Percentiles rank a stretch among this genome's conserved stretches.
phyloP scores from a whole-genome alignment of 129 eudicot genomes.

The Lonicera japonica region DNA sequence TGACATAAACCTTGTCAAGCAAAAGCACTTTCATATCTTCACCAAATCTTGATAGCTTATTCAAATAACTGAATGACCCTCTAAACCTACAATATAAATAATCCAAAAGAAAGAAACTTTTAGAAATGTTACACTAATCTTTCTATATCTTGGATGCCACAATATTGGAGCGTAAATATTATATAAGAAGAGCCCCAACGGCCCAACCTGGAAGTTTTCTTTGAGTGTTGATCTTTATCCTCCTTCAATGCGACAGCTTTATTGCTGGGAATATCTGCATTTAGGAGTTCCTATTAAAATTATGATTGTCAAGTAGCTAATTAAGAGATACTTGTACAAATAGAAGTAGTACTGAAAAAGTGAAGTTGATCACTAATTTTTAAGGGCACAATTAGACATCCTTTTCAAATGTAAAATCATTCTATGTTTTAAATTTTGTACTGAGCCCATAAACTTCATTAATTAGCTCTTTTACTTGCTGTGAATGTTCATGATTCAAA shows the following conservation, averaged over 20 bases:
- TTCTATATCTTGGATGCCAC: background rate
- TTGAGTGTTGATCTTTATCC: constrained; percentile 19
- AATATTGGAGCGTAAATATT: constrained; percentile 12
- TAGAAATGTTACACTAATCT: background rate
- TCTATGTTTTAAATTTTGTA: background rate
- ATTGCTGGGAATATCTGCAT: constrained; percentile 21
- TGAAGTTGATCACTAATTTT: too few relatives aligned
- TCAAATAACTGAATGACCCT: constrained; percentile 13
- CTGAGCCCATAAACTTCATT: background rate
- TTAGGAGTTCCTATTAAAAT: background rate
- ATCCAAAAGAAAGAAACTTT: background rate
- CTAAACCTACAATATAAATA: constrained; percentile 33
- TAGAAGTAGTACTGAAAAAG: background rate
- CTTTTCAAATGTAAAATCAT: too few relatives aligned
- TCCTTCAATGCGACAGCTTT: constrained; percentile 23
- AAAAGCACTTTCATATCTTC: constrained; percentile 66
- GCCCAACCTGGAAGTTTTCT: constrained; percentile 37
- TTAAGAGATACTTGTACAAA: background rate
- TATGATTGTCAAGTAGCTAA: background rate
- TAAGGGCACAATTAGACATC: background rate
- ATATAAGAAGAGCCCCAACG: constrained; percentile 25
- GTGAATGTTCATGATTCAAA: too few relatives aligned
- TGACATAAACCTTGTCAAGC: constrained; percentile 56
- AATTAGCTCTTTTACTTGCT: background rate
- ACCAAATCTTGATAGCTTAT: constrained; percentile 38